Conservation (phyloP, 106 monocot genomes). For the Phalaenopsis aphrodite region DNA sequence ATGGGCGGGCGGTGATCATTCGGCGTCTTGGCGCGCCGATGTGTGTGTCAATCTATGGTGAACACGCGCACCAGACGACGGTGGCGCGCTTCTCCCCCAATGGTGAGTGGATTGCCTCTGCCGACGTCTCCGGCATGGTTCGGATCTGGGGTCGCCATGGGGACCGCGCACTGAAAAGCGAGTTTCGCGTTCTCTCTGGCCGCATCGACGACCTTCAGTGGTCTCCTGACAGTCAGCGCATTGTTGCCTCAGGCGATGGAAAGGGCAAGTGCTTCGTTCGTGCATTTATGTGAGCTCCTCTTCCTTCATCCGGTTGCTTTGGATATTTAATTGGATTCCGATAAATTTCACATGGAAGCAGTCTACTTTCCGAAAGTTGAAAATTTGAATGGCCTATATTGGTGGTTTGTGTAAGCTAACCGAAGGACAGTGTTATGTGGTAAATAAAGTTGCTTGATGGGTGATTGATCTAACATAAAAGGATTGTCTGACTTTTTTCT, state of each 20-base stretch:
- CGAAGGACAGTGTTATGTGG: not conserved
- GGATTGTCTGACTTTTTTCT: no score
- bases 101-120: slow-evolving; percentile 99
- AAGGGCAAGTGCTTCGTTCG: slow-evolving; percentile 93
- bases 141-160: slow-evolving; percentile 92
- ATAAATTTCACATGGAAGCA: no score
- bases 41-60: slow-evolving; percentile 60
- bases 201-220: slow-evolving; percentile 94
- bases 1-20: slow-evolving; percentile 81
- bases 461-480: no score
- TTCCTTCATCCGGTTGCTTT: not conserved
- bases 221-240: slow-evolving; percentile 79
- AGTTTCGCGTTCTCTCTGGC: slow-evolving; percentile 87
- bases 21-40: slow-evolving; percentile 55
- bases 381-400: not conserved
- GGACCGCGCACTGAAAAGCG: slow-evolving; percentile 90
- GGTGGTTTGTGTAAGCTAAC: not conserved
- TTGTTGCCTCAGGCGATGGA: slow-evolving; percentile 87
- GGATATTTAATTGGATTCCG: not conserved
- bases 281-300: slow-evolving; percentile 78
- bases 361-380: not conserved
- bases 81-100: slow-evolving; percentile 94
- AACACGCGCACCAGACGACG: slow-evolving; percentile 77
- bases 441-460: not conserved
- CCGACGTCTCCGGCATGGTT: slow-evolving; percentile 79